Evolutionary conservation across 2,329 filamentous ascomycete genomes (phyloP).

Genomic region (Phaeosphaeriaceae sp.): DNA sequence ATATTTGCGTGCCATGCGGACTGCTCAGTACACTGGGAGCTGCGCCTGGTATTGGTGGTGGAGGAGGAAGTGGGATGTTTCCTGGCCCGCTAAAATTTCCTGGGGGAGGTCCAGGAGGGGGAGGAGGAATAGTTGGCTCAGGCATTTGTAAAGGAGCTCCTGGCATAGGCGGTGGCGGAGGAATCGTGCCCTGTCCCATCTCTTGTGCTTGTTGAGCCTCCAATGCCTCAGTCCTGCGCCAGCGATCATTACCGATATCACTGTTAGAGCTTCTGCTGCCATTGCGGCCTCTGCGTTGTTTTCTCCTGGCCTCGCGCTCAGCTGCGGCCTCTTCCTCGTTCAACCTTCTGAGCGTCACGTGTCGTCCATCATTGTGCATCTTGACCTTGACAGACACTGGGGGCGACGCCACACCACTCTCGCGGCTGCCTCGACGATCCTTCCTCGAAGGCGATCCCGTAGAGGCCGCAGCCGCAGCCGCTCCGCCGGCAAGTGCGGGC

Average conservation of each 20-base stretch:
- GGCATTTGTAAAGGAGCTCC: constrained; percentile 36
- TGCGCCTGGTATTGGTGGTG: constrained; percentile 43
- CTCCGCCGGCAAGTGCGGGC: constrained; percentile 33
- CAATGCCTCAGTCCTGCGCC: constrained; percentile 48
- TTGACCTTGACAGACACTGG: constrained; percentile 70
- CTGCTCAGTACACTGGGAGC: constrained; percentile 45
- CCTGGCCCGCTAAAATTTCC: constrained; percentile 16
- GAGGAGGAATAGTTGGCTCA: constrained; percentile 36
- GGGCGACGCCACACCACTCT: constrained; percentile 60
- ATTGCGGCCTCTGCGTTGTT: constrained; percentile 45
- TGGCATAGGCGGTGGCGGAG: constrained; percentile 35
- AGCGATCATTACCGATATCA: constrained; percentile 45
- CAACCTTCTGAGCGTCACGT: constrained; percentile 67
- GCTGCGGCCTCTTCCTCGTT: constrained; percentile 69
- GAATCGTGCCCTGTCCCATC: constrained; percentile 30
- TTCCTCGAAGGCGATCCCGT: constrained; percentile 38
- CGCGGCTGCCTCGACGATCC: constrained; percentile 40
- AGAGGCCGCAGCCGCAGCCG: constrained; percentile 32
- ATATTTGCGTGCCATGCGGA: constrained; percentile 42
- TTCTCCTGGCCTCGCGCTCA: constrained; percentile 62
- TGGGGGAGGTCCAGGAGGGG: constrained; percentile 42
- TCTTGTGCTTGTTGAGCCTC: constrained; percentile 45
- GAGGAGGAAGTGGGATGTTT: constrained; percentile 36
- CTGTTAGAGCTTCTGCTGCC: constrained; percentile 51
- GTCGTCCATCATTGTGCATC: constrained; percentile 68